Base-by-base conservation (phyloP, 164 flowering plant genomes). In the grape (Vitis vinifera) region DNA sequence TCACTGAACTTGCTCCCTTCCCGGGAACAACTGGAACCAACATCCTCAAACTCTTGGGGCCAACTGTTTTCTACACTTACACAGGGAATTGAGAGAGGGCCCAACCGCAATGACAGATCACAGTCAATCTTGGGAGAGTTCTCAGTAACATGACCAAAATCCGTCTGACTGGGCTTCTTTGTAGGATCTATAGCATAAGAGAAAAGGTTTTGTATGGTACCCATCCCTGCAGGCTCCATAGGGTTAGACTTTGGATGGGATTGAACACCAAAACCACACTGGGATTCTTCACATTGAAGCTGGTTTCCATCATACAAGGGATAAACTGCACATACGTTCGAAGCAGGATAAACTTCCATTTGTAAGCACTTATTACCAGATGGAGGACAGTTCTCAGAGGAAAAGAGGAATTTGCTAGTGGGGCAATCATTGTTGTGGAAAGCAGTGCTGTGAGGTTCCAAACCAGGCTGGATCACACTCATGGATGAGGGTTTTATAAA, bases 41-140 rank as follows among this genome's bases (percentile, higher is more conserved):
- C 59, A 47, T 65, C 69, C 55, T 69, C 73, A 64, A 55, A 27
- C 47, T 66, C 66, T 29, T 16, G 57, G 7, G 9, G 52, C 14
- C 61, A 19, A 11, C 64, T 55, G n/a, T 44, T 62, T 14, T 23
- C 47, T 15, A 62, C 67, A 52, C 44, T 67, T 3, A 51, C 12
- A 51, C 52, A 61, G 0, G 71, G 56, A 27, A 68, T 51, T 3
- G 75, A 67, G 12, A 63, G 8, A 66, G 82, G 77, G 58, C 81
- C 83, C 67, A 82, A 56, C 56, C 80, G 71, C 75, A 82, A n/a
- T 2, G 86, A 73, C 30, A 82, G 66, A 70, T 82, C 86, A 57
- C 81, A 80, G 1, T 14, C 70, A 55, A 44, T 29, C 12, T 65
- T 56, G 23, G 37, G 30, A 30, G 53, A 50, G 17, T 29, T 66